These are phyloP conservation scores for Verticillium nonalfalfae DNA, from an alignment of 2,329 filamentous ascomycete genomes.

Conservation along the genomic window DNA sequence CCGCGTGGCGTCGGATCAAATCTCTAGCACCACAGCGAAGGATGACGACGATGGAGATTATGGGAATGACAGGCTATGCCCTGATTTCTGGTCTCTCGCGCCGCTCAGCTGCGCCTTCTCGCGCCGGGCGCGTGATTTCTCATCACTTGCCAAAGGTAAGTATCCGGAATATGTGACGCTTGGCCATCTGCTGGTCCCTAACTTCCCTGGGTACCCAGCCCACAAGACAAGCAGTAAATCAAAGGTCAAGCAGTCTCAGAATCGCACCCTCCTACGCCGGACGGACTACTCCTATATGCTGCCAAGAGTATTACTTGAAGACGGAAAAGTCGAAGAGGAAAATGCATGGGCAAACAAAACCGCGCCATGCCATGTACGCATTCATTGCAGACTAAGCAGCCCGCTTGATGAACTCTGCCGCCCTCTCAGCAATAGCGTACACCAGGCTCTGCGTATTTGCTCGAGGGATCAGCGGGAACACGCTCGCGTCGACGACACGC, in stretches of 20 bases:
- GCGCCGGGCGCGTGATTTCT: neutral
- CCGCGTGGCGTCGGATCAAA: neutral
- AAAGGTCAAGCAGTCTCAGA: neutral
- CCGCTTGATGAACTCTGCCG: conserved; percentile 7
- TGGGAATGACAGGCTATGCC: neutral
- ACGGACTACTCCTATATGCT: neutral
- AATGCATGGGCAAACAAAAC: neutral
- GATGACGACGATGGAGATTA: neutral
- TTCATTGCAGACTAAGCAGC: neutral
- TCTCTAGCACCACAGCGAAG: too few relatives aligned
- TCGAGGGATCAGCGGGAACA: conserved; percentile 21
- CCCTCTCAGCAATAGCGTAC: conserved; percentile 27
- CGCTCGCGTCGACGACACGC: conserved; percentile 21
- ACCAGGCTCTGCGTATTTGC: conserved; percentile 24
- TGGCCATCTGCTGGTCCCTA: neutral
- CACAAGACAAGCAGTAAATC: neutral
- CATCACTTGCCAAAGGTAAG: too few relatives aligned
- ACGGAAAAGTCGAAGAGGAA: too few relatives aligned
- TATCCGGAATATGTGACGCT: neutral
- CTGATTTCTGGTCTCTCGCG: neutral
- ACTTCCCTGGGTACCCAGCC: neutral
- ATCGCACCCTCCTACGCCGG: neutral
- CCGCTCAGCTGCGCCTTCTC: neutral
- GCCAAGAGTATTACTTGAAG: neutral
- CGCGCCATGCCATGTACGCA: neutral